Evolutionary conservation across 2,329 filamentous ascomycete genomes (phyloP).

Genomic region (Paecilomyces sp.): DNA sequence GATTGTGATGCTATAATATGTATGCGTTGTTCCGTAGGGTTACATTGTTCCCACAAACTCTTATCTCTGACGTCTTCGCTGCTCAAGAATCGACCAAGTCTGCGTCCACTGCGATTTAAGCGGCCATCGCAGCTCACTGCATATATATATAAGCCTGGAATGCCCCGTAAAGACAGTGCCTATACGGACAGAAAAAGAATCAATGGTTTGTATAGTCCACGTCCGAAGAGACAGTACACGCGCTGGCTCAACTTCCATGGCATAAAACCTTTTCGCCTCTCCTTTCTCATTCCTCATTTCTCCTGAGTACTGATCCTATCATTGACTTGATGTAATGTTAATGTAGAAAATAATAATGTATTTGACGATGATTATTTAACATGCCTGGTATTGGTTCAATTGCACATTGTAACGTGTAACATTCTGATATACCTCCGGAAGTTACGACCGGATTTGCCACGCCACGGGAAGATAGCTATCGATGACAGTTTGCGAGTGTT

Average conservation of each 20-base stretch:
- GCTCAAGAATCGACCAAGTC: background rate
- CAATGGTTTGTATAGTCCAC: no score
- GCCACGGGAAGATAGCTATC: background rate
- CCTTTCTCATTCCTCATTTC: no score
- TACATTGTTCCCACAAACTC: background rate
- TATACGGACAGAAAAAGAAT: no score
- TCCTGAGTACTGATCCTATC: no score
- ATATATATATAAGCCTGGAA: background rate
- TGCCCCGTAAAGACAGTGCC: no score
- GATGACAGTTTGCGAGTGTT: background rate
- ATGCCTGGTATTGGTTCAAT: background rate
- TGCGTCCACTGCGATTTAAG: background rate
- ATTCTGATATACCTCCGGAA: background rate
- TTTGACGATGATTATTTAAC: no score
- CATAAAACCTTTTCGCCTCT: no score
- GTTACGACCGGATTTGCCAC: background rate
- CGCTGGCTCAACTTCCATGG: no score
- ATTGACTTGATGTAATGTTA: no score
- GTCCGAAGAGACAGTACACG: no score
- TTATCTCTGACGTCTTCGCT: background rate
- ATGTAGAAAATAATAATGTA: no score
- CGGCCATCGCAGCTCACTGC: background rate
- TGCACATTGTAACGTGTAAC: background rate
- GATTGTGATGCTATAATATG: background rate
- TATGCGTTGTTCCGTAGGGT: background rate